Conservation (phyloP, 108 stramenopile genomes). For the Parietichytrium sp. region DNA sequence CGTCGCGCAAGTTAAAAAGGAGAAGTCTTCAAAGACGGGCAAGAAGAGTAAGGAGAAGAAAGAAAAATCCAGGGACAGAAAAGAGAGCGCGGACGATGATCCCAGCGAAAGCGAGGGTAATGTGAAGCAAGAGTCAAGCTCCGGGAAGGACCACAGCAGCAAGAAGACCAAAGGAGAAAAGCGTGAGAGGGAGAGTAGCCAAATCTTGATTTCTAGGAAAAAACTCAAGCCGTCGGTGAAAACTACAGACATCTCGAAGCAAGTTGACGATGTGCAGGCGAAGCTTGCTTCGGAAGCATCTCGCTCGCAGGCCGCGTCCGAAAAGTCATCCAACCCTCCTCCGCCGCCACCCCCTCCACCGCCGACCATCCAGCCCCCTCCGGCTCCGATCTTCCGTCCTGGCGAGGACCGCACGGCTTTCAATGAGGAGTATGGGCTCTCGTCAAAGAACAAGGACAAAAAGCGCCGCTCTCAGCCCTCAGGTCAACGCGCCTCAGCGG, state of each 20-base stretch:
- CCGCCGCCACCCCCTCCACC: background rate
- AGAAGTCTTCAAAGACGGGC: constrained; percentile 28
- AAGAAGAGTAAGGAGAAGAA: background rate
- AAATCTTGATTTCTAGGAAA: too few relatives aligned
- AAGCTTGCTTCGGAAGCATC: too few relatives aligned
- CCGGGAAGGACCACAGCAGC: too few relatives aligned
- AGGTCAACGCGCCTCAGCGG: background rate
- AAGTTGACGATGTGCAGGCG: too few relatives aligned
- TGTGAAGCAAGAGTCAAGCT: background rate
- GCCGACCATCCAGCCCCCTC: background rate
- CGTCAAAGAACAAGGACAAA: background rate
- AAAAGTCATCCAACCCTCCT: background rate
- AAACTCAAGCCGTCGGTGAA: too few relatives aligned
- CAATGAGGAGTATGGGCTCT: background rate
- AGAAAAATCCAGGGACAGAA: background rate
- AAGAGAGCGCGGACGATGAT: background rate
- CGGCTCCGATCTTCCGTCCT: background rate
- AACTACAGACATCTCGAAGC: too few relatives aligned
- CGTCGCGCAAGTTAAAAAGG: too few relatives aligned
- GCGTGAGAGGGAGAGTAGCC: too few relatives aligned
- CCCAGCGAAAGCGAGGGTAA: too few relatives aligned
- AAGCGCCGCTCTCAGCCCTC: background rate
- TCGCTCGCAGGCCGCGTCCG: background rate
- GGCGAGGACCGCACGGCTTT: background rate
- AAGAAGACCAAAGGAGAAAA: too few relatives aligned